Evolutionary conservation across 2,329 filamentous ascomycete species (phyloP).

Genomic region (Trichophyton simii): DNA sequence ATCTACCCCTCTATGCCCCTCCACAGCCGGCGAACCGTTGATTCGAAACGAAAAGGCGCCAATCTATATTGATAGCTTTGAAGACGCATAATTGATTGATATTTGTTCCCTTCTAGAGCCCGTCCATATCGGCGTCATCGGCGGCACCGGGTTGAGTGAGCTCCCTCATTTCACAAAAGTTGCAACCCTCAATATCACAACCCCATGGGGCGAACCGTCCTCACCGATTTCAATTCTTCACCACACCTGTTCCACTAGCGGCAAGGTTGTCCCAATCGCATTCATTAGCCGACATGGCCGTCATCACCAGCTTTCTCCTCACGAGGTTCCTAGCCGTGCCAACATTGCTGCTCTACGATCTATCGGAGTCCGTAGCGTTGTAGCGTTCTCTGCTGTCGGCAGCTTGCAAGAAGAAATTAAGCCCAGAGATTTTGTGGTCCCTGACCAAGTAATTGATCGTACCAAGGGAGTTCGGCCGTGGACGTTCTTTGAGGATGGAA

Average conservation of each 20-base stretch:
- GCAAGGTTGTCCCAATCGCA: conserved; percentile 54
- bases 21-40: neutral
- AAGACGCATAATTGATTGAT: neutral
- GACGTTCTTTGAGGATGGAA: conserved; percentile 73
- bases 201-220: conserved; percentile 77
- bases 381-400: conserved; percentile 91
- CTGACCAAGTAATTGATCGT: conserved; percentile 92
- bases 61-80: neutral
- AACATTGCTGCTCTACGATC: conserved; percentile 95
- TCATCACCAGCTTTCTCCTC: conserved; percentile 79
- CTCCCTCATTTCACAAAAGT: conserved; percentile 79
- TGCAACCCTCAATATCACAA: conserved; percentile 61
- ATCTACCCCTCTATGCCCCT: neutral
- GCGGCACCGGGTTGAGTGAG: conserved; percentile 81
- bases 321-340: conserved; percentile 87
- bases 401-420: conserved; percentile 84
- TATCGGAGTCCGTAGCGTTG: conserved; percentile 77
- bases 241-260: conserved; percentile 60
- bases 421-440: conserved; percentile 91
- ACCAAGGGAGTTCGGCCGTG: conserved; percentile 91
- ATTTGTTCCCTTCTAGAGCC: conserved; percentile 28
- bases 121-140: conserved; percentile 78
- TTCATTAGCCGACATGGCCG: conserved; percentile 88
- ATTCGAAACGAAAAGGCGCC: neutral
- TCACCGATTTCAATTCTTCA: conserved; percentile 74